Base-by-base conservation (phyloP, 805 yeast genomes). In the Candida sithepensis region DNA sequence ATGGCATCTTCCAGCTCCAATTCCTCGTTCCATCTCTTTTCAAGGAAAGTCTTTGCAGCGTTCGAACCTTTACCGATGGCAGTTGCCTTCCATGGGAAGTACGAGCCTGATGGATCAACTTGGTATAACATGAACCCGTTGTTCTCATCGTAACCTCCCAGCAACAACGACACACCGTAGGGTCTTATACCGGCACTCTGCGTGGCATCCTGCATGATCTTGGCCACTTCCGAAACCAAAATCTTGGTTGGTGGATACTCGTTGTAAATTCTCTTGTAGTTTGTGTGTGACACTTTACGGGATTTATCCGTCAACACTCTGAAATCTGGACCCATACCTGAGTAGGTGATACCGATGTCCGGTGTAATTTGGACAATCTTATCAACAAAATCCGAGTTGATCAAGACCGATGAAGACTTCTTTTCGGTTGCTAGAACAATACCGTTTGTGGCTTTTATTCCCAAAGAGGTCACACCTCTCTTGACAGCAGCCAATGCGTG, bases 261-360 rank as follows among this genome's bases (percentile, higher is more conserved):
- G 65, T 92, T 91, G 72, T 92, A 94, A 51, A 91, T 75, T 65
- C 96, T 81, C 72, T 92, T 91, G 70, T 94, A 94, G 62, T 85
- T 80, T 20, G 97, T 84, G 67, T 94, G 98, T 39, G 97, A 88
- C 50, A 87, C 83, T 68, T 89, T 91, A 60, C 99, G 82, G 10
- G 98, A 89, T 67, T 86, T 86, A 70, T 94, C 98, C 43, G 91
- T 89, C 30, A 94, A 77, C 14, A 94, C 96, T 55, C 99, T 79
- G 73, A 87, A 94, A 67, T 94, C 99, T 20, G 99, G 99, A 22
- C 98, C 98, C 98, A 94, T 91, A 18, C 99, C 99, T 6, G 96
- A 78, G 69, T 94, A 94, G 3, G 96, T 91, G 78, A 94, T 89
- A 48, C 97, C 99, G 58, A 92, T 87, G 65, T 94, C 90, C 33